Base-by-base conservation (phyloP, 768 basidiomycete species). In the Tylopilus cervinicoccineus region DNA sequence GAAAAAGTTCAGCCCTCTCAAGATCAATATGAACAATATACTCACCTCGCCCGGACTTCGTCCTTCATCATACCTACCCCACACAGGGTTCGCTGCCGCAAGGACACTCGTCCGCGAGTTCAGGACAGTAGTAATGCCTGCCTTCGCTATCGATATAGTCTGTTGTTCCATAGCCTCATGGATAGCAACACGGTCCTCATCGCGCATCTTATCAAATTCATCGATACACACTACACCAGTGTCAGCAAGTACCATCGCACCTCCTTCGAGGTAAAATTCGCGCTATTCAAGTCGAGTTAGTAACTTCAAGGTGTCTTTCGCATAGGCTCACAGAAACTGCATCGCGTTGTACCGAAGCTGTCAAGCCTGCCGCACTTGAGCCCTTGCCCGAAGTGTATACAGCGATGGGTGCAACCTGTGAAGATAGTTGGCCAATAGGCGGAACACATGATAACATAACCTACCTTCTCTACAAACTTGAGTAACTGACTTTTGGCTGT, bases 81-180 rank as follows among this genome's bases (percentile, higher is more conserved):
- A 97, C 10, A 99, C 93, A 1, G 95, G 95, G 70, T 99, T 99
- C 3, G 95, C 95, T 2, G 95, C 95, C 1, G 95, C 95, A 36
- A 99, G 78, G 4, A 98, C 95, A 52, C 90, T 93, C 0, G 96
- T 97, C 32, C 95, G 73, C 2, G 93, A 94, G 69, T 99, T 99
- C 11, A 99, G 72, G 6, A 97, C 92, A 2, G 95, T 99, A 0
- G 96, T 97, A 47, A 99, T 99, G 52, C 95, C 96, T 5, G 96
- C 96, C 66, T 99, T 98, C 16, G 95, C 95, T 54, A 99, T 97
- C 2, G 96, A 98, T 57, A 99, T 98, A 0, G 96, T 99, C 62
- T 98, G 95, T 63, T 99, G 96, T 62, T 99, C 96, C 96, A 99
- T 99, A 13, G 95, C 96, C 72, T 98, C 96, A 69, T 98, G 96